Base-by-base conservation (phyloP, 805 yeast species). In the Suhomyces pyralidae region DNA sequence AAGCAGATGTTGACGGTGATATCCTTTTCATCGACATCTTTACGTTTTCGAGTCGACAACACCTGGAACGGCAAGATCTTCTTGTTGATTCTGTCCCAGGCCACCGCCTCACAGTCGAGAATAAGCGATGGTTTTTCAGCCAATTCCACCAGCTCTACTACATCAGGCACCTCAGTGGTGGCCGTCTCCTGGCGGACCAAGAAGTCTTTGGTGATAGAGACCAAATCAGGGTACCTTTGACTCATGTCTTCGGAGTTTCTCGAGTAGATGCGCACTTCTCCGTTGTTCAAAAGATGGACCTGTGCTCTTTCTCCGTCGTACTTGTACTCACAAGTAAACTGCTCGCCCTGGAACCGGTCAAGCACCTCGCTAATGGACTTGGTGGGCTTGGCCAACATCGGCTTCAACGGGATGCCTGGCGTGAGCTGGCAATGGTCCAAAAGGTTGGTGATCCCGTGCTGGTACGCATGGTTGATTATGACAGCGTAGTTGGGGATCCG, bases 291-390 rank as follows among this genome's bases (percentile, higher is more conserved):
- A 26, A 86, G 68, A 68, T 94, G 99, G 9, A 94, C 86, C 67
- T 94, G 99, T 0, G 98, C 98, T 61, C 99, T 81, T 71, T 94
- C 99, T 45, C 99, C 99, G 67, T 94, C 99, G 63, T 94, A 94
- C 64, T 94, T 94, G 71, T 92, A 94, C 67, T 94, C 99, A 67
- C 97, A 93, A 0, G 97, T 92, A 64, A 94, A 94, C 53, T 82
- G 82, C 59, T 85, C 86, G 45, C 85, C 90, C 58, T 87, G 88
- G 66, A 94, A 92, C 52, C 96, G 77, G 66, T 94, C 97, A 55
- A 94, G 77, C 1, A 94, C 89, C 65, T 94, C 99, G n/a, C 88
- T 81, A 34, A 94, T 85, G 1, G 97, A 82, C 64, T 94, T 93
- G 0, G 98, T 93, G 2, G 99, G 99, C 65, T 93, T 94, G 6